phyloP scores from a whole-genome alignment of 2,329 filamentous ascomycete genomes.

The Cytospora piceae region DNA sequence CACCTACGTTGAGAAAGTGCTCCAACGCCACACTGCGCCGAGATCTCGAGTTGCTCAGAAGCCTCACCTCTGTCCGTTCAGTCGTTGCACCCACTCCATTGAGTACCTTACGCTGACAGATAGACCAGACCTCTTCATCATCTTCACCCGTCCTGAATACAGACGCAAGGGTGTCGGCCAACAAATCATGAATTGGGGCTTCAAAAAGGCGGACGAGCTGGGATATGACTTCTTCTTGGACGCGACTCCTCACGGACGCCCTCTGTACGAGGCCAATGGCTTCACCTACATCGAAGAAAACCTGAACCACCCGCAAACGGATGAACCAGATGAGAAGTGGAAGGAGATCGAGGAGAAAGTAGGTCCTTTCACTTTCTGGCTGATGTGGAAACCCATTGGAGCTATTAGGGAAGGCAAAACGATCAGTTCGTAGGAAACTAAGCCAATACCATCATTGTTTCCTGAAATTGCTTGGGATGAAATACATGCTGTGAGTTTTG shows the following conservation, averaged over 20 bases:
- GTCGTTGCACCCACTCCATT: accelerated
- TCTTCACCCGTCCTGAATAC: constrained; percentile 35
- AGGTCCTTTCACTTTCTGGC: constrained; percentile 37
- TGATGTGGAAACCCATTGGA: constrained; percentile 33
- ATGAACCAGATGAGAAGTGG: constrained; percentile 35
- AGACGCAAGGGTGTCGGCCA: constrained; percentile 34
- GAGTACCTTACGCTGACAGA: not conserved
- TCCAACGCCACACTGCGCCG: constrained; percentile 22
- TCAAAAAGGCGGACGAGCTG: constrained; percentile 33
- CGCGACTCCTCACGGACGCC: constrained; percentile 31
- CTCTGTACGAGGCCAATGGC: constrained; percentile 34
- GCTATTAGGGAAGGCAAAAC: constrained; percentile 22
- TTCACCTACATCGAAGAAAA: constrained; percentile 34
- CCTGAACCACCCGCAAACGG: constrained; percentile 32
- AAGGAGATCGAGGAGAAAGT: constrained; percentile 44
- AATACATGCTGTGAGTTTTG: no score
- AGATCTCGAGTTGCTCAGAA: constrained; percentile 12
- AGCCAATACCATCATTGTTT: no score
- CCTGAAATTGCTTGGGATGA: no score
- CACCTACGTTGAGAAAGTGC: constrained; percentile 32
- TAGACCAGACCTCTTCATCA: constrained; percentile 34
- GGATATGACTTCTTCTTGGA: constrained; percentile 35
- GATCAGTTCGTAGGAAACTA: not conserved
- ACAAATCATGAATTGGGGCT: constrained; percentile 35
- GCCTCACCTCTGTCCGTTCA: constrained; percentile 13